Evolutionary conservation across 768 basidiomycete genomes (phyloP).

Genomic region (Trametes sanguinea): DNA sequence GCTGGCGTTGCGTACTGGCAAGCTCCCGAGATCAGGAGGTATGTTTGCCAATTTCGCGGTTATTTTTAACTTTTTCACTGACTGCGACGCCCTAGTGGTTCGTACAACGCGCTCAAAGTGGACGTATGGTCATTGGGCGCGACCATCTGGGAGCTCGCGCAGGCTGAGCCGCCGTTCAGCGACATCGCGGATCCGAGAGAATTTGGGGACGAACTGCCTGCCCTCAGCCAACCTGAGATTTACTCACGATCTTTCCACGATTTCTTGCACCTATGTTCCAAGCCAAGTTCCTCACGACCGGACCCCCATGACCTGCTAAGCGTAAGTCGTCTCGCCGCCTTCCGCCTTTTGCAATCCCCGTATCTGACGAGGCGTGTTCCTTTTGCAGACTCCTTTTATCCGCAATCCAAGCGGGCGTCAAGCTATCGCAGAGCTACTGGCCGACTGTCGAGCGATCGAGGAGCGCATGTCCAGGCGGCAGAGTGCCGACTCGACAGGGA

Average conservation of each 20-base stretch:
- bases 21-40: slow-evolving; percentile 80
- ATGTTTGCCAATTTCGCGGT: slow-evolving; percentile 30
- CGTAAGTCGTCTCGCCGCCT: slow-evolving; percentile 40
- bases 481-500: slow-evolving; percentile 31
- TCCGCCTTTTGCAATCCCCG: background rate
- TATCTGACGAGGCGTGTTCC: background rate
- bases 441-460: slow-evolving; percentile 70
- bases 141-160: slow-evolving; percentile 81
- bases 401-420: slow-evolving; percentile 67
- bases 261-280: slow-evolving; percentile 67
- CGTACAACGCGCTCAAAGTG: slow-evolving; percentile 73
- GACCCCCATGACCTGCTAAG: slow-evolving; percentile 56
- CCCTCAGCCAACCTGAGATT: slow-evolving; percentile 55
- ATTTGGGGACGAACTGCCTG: slow-evolving; percentile 65
- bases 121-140: slow-evolving; percentile 85
- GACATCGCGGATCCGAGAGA: slow-evolving; percentile 48
- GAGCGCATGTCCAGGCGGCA: slow-evolving; percentile 35
- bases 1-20: slow-evolving; percentile 85
- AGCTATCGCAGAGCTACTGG: slow-evolving; percentile 66
- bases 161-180: slow-evolving; percentile 73
- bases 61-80: slow-evolving; percentile 1
- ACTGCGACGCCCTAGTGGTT: slow-evolving; percentile 45
- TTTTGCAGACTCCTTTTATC: slow-evolving; percentile 58
- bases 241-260: slow-evolving; percentile 74
- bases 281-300: slow-evolving; percentile 59